A percentile compares a stretch with the other conserved stretches of the same genome.
Evolutionary conservation across 2,329 filamentous ascomycete species (phyloP).

Genomic region (Fusarium piperis): DNA sequence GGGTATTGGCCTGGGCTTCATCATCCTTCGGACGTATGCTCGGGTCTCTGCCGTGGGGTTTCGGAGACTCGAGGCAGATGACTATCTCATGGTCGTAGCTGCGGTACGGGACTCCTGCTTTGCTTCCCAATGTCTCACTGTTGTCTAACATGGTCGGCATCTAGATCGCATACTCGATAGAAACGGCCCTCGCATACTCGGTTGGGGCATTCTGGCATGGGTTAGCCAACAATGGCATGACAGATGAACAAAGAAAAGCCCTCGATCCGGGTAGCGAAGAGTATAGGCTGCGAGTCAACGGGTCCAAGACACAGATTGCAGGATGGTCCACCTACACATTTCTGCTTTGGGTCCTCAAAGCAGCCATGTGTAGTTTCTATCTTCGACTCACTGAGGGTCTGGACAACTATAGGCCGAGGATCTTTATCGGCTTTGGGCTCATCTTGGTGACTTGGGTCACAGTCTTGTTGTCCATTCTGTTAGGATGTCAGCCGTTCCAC

Average conservation of each 20-base stretch:
- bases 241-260: slow-evolving; percentile 54
- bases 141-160: background rate
- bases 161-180: slow-evolving; percentile 59
- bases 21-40: slow-evolving; percentile 49
- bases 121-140: slow-evolving; percentile 57
- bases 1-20: slow-evolving; percentile 46
- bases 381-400: slow-evolving; percentile 54
- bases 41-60: slow-evolving; percentile 47
- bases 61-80: slow-evolving; percentile 47
- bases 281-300: slow-evolving; percentile 48
- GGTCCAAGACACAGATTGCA: slow-evolving; percentile 63
- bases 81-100: slow-evolving; percentile 49
- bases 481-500: slow-evolving; percentile 60
- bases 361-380: slow-evolving; percentile 64
- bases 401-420: slow-evolving; percentile 26
- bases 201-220: slow-evolving; percentile 57
- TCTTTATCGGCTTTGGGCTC: slow-evolving; percentile 59
- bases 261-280: slow-evolving; percentile 55
- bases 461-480: slow-evolving; percentile 58
- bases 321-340: slow-evolving; percentile 62
- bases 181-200: slow-evolving; percentile 59
- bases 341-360: slow-evolving; percentile 62
- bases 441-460: slow-evolving; percentile 58
- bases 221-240: slow-evolving; percentile 64
- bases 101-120: slow-evolving; percentile 47